Conservation (phyloP, 805 yeast genomes). For the Candida pseudofarinosa region DNA sequence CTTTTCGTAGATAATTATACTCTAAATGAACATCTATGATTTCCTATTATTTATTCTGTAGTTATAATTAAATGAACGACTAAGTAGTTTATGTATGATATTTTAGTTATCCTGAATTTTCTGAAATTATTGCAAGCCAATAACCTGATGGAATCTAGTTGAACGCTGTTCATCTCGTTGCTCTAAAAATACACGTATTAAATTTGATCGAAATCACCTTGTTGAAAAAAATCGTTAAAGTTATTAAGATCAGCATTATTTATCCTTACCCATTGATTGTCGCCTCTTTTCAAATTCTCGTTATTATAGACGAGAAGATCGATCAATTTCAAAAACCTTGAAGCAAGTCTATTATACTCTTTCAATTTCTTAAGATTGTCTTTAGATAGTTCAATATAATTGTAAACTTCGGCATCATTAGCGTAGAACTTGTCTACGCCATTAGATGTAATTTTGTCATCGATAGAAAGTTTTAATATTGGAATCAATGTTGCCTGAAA, state of each 20-base stretch:
- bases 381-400: conserved; percentile 12
- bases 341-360: conserved; percentile 15
- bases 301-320: conserved; percentile 12
- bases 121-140: no score
- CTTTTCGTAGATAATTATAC: neutral
- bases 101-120: no score
- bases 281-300: conserved; percentile 5
- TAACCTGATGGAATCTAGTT: no score
- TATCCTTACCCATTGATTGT: conserved; percentile 7
- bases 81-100: no score
- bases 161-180: no score
- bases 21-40: no score
- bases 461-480: conserved; percentile 13
- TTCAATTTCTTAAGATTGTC: conserved; percentile 8
- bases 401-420: conserved; percentile 10
- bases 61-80: no score
- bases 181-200: no score
- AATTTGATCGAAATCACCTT: neutral
- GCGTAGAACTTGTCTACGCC: neutral
- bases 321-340: conserved; percentile 14
- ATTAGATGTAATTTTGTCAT: conserved; percentile 4
- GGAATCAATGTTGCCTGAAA: conserved; percentile 18
- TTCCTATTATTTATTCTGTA: no score
- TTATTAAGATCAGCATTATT: conserved; percentile 9
- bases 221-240: conserved; percentile 13